Percentiles rank a stretch among this genome's conserved stretches.
Conservation (phyloP, 495 filamentous ascomycete genomes). For the Trichoderma erinaceum region DNA sequence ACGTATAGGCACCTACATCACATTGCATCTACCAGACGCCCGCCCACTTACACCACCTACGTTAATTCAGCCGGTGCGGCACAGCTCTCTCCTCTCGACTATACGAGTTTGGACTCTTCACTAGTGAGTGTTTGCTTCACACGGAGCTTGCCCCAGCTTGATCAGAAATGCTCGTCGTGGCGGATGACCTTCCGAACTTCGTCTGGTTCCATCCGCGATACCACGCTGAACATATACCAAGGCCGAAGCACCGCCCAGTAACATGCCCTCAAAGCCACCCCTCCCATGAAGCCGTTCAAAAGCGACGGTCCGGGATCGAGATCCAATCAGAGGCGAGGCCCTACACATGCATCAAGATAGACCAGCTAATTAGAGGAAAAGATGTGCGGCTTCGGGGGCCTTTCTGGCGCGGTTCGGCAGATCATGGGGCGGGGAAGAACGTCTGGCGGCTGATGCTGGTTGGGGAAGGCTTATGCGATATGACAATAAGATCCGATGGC, state of each 20-base stretch:
- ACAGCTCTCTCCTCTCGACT: neutral
- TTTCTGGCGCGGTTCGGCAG: neutral
- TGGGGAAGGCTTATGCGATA: neutral
- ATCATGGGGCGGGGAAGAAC: neutral
- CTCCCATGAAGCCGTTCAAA: neutral
- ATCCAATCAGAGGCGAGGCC: conserved; percentile 4
- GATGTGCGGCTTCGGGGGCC: neutral
- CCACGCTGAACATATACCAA: neutral
- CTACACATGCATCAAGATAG: neutral
- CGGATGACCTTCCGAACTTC: conserved; percentile 6
- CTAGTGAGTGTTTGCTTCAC: neutral
- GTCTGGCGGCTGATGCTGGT: neutral
- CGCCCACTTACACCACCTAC: neutral
- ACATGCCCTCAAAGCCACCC: neutral
- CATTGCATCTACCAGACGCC: neutral
- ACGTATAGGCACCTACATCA: too few relatives aligned
- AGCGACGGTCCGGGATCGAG: neutral
- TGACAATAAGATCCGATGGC: neutral
- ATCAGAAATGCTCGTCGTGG: neutral
- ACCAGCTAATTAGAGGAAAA: conserved; percentile 4
- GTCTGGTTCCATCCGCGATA: neutral
- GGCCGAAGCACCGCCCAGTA: neutral
- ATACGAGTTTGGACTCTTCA: neutral
- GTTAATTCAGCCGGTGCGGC: neutral
- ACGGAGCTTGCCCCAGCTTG: neutral